A percentile compares a stretch with the other conserved stretches of the same genome.
Evolutionary conservation across 192 early-diverging fungal genomes (phyloP).

Genomic region (Coemansia sp.): DNA sequence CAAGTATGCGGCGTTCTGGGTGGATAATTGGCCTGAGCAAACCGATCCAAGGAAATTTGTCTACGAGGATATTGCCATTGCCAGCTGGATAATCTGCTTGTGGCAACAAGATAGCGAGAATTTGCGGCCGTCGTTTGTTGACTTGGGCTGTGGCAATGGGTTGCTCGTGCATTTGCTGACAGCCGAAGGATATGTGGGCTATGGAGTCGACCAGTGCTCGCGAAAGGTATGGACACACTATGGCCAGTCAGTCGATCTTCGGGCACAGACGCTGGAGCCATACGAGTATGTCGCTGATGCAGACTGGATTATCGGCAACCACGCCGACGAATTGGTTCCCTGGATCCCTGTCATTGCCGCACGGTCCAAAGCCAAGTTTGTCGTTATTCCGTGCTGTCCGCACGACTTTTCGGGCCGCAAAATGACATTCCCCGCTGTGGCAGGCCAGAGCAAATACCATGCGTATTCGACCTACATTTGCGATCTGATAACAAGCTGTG

Average conservation of each 20-base stretch:
- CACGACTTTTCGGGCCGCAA: constrained; percentile 70
- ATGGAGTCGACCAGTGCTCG: constrained; percentile 71
- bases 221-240: constrained; percentile 78
- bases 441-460: constrained; percentile 67
- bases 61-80: constrained; percentile 86
- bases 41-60: constrained; percentile 85
- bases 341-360: constrained; percentile 83
- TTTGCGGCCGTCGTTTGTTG: constrained; percentile 64
- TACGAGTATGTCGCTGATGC: constrained; percentile 17
- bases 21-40: constrained; percentile 77
- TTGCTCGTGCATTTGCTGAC: constrained; percentile 72
- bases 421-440: constrained; percentile 43
- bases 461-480: constrained; percentile 67
- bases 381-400: constrained; percentile 86
- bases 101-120: constrained; percentile 59
- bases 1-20: constrained; percentile 66
- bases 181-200: constrained; percentile 70
- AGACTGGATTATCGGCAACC: constrained; percentile 87
- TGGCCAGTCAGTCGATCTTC: constrained; percentile 42
- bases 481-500: constrained; percentile 57
- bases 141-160: constrained; percentile 88
- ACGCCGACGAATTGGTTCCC: constrained; percentile 84
- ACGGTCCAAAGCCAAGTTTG: constrained; percentile 46
- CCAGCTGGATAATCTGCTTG: constrained; percentile 76
- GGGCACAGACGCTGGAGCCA: constrained; percentile 62